Conservation (phyloP, 1,284 basidiomycete genomes). For the Trichosporon inkin region DNA sequence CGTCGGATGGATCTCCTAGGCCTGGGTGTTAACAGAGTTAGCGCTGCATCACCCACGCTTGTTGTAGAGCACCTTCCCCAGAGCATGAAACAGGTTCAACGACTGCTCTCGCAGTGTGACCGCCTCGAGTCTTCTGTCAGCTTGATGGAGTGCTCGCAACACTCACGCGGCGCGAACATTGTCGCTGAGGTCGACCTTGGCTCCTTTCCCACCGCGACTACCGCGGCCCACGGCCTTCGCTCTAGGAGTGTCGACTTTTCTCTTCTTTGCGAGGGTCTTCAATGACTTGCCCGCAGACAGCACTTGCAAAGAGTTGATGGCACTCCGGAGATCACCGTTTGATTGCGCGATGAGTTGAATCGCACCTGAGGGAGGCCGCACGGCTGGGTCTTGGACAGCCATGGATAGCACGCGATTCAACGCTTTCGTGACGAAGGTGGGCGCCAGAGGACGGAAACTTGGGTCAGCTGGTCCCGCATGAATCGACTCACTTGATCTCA, state of each 20-base stretch:
- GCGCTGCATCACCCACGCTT: conserved; percentile 62
- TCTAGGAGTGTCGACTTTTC: conserved; percentile 18
- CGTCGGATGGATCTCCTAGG: conserved; percentile 37
- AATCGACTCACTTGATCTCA: conserved; percentile 63
- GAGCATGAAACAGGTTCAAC: conserved; percentile 81
- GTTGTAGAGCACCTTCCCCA: conserved; percentile 92
- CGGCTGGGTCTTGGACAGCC: conserved; percentile 49
- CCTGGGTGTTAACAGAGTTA: conserved; percentile 25
- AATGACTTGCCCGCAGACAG: conserved; percentile 38
- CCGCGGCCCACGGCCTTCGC: conserved; percentile 11
- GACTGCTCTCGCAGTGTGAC: conserved; percentile 78
- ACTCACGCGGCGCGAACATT: conserved; percentile 49
- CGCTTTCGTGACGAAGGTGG: conserved; percentile 75
- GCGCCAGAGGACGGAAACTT: conserved; percentile 87
- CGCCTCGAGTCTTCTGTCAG: conserved; percentile 56
- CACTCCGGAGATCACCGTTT: conserved; percentile 86
- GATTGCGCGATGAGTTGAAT: conserved; percentile 72
- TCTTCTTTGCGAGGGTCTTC: conserved; percentile 14
- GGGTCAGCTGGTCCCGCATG: not conserved
- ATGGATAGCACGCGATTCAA: conserved; percentile 62
- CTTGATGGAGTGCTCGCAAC: not conserved
- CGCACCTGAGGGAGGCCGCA: conserved; percentile 59
- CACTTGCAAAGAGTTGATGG: conserved; percentile 88
- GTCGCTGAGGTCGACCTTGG: conserved; percentile 44
- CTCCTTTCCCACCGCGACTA: conserved; percentile 36